Percentiles rank a stretch among this genome's conserved stretches.
These are phyloP conservation scores for Aspergillus sp. DNA, from an alignment of 2,329 filamentous ascomycete genomes.

Conservation along the genomic window DNA sequence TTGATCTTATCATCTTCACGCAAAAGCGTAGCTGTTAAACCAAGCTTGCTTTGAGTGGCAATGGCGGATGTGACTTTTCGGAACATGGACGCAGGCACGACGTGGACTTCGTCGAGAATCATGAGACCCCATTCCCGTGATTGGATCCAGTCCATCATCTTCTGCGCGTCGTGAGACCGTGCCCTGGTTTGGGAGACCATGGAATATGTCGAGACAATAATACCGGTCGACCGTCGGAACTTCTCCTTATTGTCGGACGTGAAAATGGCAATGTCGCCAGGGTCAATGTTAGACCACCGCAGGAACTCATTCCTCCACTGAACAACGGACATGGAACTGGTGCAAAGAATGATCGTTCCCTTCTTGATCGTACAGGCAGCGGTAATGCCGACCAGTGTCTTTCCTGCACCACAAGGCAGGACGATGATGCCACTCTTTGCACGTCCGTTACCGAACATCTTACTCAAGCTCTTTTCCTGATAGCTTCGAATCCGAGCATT, in stretches of 20 bases:
- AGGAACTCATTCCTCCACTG: conserved; percentile 97
- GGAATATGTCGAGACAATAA: conserved; percentile 96
- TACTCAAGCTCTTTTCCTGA: conserved; percentile 95
- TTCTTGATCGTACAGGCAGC: conserved; percentile 98
- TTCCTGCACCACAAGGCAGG: conserved; percentile 91
- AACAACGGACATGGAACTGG: conserved; percentile 94
- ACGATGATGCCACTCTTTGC: conserved; percentile 98
- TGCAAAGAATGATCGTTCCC: conserved; percentile 90
- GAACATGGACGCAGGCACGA: conserved; percentile 96
- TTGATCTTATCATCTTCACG: conserved; percentile 98
- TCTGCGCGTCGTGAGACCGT: conserved; percentile 86
- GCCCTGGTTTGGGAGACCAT: conserved; percentile 95
- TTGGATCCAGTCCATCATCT: conserved; percentile 95
- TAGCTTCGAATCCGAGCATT: conserved; percentile 89
- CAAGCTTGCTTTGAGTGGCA: conserved; percentile 92
- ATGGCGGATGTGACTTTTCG: conserved; percentile 89
- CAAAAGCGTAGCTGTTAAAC: conserved; percentile 87
- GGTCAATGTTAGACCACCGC: conserved; percentile 98
- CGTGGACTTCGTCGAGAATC: conserved; percentile 96
- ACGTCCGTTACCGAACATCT: conserved; percentile 98
- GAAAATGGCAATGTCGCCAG: conserved; percentile 90
- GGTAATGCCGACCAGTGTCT: conserved; percentile 97
- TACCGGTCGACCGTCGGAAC: conserved; percentile 86
- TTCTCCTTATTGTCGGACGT: conserved; percentile 87
- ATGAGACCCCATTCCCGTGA: conserved; percentile 94